phyloP scores from a whole-genome alignment of 805 yeast species.

The Dipodascus albidus region DNA sequence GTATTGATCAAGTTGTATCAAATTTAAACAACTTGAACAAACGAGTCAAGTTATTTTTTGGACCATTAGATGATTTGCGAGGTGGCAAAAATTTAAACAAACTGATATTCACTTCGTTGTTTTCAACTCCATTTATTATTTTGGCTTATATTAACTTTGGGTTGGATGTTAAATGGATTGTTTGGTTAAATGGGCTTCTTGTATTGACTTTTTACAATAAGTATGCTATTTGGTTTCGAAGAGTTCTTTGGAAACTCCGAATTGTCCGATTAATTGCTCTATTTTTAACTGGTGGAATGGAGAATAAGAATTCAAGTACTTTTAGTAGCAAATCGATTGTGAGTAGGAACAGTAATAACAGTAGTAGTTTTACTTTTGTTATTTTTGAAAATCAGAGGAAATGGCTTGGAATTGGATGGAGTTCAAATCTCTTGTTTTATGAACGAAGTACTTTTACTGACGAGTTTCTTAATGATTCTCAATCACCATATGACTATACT shows the following conservation, averaged over 20 bases:
- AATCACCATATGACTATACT: constrained; percentile 64
- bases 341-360: constrained; percentile 36
- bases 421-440: constrained; percentile 77
- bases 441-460: constrained; percentile 97
- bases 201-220: constrained; percentile 76
- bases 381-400: constrained; percentile 90
- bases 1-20: constrained; percentile 43
- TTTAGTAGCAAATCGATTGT: constrained; percentile 13
- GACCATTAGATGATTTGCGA: constrained; percentile 82
- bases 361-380: constrained; percentile 71
- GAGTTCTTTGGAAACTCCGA: constrained; percentile 74
- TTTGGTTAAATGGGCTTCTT: constrained; percentile 46
- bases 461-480: constrained; percentile 79
- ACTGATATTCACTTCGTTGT: constrained; percentile 69
- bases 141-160: constrained; percentile 43
- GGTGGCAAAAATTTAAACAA: constrained; percentile 72
- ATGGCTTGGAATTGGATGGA: constrained; percentile 98
- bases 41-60: constrained; percentile 63
- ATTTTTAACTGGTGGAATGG: constrained; percentile 77
- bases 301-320: constrained; percentile 31
- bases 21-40: constrained; percentile 63
- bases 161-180: constrained; percentile 55
- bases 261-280: constrained; percentile 59
- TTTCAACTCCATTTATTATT: constrained; percentile 72
- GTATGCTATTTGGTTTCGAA: constrained; percentile 73